A percentile compares a stretch with the other conserved stretches of the same genome.
Evolutionary conservation across 305 asterid species (phyloP).

Genomic region (Fraxinus latifolia): DNA sequence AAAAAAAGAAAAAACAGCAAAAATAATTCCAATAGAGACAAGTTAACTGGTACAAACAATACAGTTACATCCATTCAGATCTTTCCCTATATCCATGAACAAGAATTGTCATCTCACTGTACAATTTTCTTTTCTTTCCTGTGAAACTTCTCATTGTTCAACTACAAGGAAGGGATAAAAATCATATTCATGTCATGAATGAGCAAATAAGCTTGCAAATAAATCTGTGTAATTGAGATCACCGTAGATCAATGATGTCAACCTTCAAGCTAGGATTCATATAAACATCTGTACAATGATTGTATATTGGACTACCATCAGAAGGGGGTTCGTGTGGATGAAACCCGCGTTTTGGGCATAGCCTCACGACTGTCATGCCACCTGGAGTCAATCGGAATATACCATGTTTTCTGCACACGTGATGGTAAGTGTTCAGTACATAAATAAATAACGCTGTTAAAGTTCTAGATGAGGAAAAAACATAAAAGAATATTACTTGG

Average conservation of each 20-base stretch:
- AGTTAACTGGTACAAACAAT: background rate
- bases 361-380: conserved; percentile 87
- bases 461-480: background rate
- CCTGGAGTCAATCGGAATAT: conserved; percentile 88
- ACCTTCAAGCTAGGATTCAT: conserved; percentile 71
- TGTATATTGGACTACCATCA: conserved; percentile 88
- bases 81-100: background rate
- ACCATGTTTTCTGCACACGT: conserved; percentile 63
- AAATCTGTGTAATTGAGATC: conserved; percentile 22
- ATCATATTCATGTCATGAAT: conserved; percentile 9
- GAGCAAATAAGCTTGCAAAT: conserved; percentile 10
- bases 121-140: background rate
- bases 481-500: conserved; percentile 42
- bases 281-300: conserved; percentile 86
- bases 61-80: background rate
- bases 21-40: background rate
- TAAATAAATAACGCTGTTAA: background rate
- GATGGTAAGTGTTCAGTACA: background rate
- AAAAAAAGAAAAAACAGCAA: background rate
- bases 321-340: conserved; percentile 87
- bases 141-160: background rate
- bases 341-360: conserved; percentile 87
- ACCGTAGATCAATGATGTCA: conserved; percentile 87
- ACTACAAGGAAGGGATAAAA: background rate
- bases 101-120: background rate